Base-by-base conservation (phyloP, 441 rosid genomes). In the Pelargonium cotyledonis region DNA sequence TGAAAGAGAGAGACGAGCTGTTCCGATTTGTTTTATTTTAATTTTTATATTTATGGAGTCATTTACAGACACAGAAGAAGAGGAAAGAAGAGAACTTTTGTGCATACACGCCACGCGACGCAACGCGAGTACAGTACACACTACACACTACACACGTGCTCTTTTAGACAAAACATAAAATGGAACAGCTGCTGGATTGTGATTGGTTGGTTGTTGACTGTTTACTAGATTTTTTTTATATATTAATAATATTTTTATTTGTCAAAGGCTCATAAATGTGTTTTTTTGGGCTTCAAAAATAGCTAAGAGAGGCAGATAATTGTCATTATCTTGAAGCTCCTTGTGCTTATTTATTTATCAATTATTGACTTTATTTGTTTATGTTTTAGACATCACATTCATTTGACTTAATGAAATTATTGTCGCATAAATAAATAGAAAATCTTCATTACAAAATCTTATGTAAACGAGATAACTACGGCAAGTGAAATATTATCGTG, bases 91-190 rank as follows among this genome's bases (percentile, higher is more conserved):
- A 57, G 62, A 18, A 6, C 19, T 58, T 8, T 58, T 8, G 21
- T 47, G 19, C 63, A 9, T 58, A 21, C 63, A 58, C 63, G 63
- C 63, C n/a, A 58, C 63, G 63, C 63, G 63, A 19, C 38, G 38
- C 38, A 3, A 35, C 38, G 38, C 38, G 38, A 35, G 38, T 35
- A 35, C 38, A 5, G 35, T 58, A 21, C 31, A 58, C 35, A 19
- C 10, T 58, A 21, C 31, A 58, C 35, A 19, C 10, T 21, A 21
- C 23, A 21, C 62, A 57, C 29, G 63, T 58, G 63, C 63, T 19
- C 63, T 58, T 21, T 58, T 58, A 9, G 5, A 3, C 63, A 21
- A 58, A 19, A 18, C 8, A 19, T 1, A 21, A 58, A 19, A 8
- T 58, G 14, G 3, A 0, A 58, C 63, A 58, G 35, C 35, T 58